Base-by-base conservation (phyloP, 2,329 filamentous ascomycete species). In the Diplocarpon rosae region DNA sequence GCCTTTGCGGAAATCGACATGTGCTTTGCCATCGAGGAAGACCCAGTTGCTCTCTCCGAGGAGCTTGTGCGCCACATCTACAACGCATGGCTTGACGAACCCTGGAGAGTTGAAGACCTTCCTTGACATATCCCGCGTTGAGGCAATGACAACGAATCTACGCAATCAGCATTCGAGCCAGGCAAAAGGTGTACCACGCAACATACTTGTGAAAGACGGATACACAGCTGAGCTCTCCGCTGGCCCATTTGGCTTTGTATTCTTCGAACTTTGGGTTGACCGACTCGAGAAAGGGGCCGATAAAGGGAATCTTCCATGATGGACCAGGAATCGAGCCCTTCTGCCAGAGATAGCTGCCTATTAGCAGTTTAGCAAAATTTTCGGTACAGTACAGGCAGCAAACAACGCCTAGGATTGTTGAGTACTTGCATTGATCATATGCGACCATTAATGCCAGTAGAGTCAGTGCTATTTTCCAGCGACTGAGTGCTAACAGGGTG, bases 131-230 rank as follows among this genome's bases (percentile, higher is more conserved):
- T 96, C 92, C 60, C 92, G 87, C 42, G 83, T 88, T 14, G 89
- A 93, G 29, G 89, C 90, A 63, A 98, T 95, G 46, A 98, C 88
- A 53, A 96, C 92, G 64, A 98, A 98, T 65, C 87, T 93, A 56
- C 13, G 24, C 9, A 16, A 42, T 46, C 27, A 45, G 37, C 6
- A 37, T 3, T 11, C 13, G n/a, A 9, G 16, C n/a, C 30, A 9
- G 13, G 31, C 8, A n/a, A 13, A 10, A 48, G 29, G 14, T 13
- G 20, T 2, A 14, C 3, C 5, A 11, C n/a, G 4, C 8, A 24
- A 54, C 79, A 56, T 76, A 94, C 87, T 96, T 98, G 78, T 98
- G 92, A 71, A 98, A 98, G 59, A 98, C 88, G 2, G 89, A 95
- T 50, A 98, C 92, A 62, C 92, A 98, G 72, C 89, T 95, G 56